Evolutionary conservation across 2,329 filamentous ascomycete species (phyloP), one percentile per base, ranked within the genome.

Genomic region (Cladosporium sp.): DNA sequence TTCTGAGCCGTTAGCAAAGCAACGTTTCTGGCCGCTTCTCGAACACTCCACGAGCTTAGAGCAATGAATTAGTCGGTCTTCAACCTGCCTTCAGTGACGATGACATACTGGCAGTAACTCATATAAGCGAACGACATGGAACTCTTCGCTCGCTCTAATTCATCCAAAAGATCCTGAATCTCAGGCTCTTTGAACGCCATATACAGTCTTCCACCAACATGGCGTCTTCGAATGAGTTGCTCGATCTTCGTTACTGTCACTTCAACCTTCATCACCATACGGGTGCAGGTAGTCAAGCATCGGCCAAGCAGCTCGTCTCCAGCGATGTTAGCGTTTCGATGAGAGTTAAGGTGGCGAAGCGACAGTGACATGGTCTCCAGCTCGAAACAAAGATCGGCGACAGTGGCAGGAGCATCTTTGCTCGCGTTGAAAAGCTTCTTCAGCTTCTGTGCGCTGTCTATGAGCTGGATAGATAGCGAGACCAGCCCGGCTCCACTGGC

Each of bases 401-500:
- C 28, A 5, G 58, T 51, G 26, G 26, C n/a, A n/a, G 65, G 58
- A 14, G 59, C 59, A 8, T 62, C 49, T n/a, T 48, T 34, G 18
- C 46, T 62, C 14, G 61, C 65, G n/a, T 65, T 65, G 32, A 59
- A 49, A 16, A 68, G 60, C 16, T 26, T 39, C 23, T 57, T 58
- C 6, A 68, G 54, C 34, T 68, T 66, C 46, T 26, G 25, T n/a
- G 53, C 49, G 30, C 65, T 59, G 10, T 67, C 65, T 2, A 53
- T 39, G 32, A 68, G 48, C 46, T 68, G 67, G 7, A 67, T 49
- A 2, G 53, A 63, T 7, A 68, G 58, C 5, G 65, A 65, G 28
- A 61, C 65, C 11, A 67, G 58, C 14, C 67, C 67, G 25, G 59
- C 63, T 5, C 57, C 65, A 18, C 67, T 58, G 36, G 65, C 53